Base-by-base conservation (phyloP, 148 eudicot genomes). In the Fagopyrum tataricum region DNA sequence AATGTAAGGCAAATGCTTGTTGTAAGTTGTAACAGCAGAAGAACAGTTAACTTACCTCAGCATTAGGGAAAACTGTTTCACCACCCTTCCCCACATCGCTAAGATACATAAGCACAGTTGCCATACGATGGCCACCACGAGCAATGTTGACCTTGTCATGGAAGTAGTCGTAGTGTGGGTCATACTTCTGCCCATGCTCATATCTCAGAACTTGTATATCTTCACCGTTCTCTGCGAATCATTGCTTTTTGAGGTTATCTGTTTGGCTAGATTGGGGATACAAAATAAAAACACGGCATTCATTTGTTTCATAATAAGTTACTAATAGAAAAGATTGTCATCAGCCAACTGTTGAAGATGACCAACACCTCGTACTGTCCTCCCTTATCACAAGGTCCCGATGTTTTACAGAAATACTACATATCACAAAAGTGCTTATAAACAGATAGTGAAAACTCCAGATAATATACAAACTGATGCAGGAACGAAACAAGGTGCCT, bases 41-140 rank as follows among this genome's bases (percentile, higher is more conserved):
- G 7, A 62, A 62, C 8, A 59, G 21, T 20, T 23, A 73, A 78
- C 92, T 78, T 74, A 91, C 98, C 97, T 95, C 99, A 75, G 99
- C 97, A 44, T 79, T 70, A 7, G 99, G 97, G 47, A 95, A 95
- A 48, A 92, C 94, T 18, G 99, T 95, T 79, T 95, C 99, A 70
- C 99, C 99, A 26, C 99, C 99, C 82, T 90, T 95, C 53, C 39
- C 82, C 76, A 95, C 99, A 75, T 91, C 85, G 52, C 86, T 81
- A 56, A 95, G 96, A 82, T 95, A 95, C 99, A 95, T 95, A 37
- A 95, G 87, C 31, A 92, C 97, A 43, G 99, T 95, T 31, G 96
- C 99, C 44, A 82, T 76, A 20, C 99, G 96, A 79, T 95, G 99
- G 44, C 99, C 99, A 77, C 99, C 99, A 76, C 90, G 87, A 64